Percentiles rank a stretch among this genome's conserved stretches.
Conservation (phyloP, 2,329 filamentous ascomycete genomes). For the Fusarium sp. region DNA sequence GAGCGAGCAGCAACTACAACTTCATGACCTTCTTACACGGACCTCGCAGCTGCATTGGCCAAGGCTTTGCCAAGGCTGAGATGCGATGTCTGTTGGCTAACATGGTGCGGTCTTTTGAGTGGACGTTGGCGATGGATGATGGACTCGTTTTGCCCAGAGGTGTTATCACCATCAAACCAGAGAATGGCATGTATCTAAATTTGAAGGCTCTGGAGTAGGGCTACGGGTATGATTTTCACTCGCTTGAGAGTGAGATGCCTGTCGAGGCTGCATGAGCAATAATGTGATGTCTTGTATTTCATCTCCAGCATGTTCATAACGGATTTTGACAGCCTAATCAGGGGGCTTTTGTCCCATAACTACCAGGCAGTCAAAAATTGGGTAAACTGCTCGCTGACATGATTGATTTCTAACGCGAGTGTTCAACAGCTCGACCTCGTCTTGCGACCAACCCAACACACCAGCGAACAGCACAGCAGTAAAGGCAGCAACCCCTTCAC, state of each 20-base stretch:
- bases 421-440: conserved; percentile 55
- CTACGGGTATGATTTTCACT: too few relatives aligned
- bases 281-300: too few relatives aligned
- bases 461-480: conserved; percentile 51
- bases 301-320: too few relatives aligned
- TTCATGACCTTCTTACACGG: conserved; percentile 85
- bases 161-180: conserved; percentile 72
- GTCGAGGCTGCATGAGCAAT: too few relatives aligned
- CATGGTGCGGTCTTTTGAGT: conserved; percentile 71
- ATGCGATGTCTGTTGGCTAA: conserved; percentile 76
- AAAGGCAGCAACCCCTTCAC: conserved; percentile 51
- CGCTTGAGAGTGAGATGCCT: too few relatives aligned
- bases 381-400: conserved; percentile 43
- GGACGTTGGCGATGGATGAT: conserved; percentile 65
- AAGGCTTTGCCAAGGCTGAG: conserved; percentile 76
- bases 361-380: conserved; percentile 46
- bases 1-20: conserved; percentile 73
- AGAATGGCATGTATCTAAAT: conserved; percentile 69
- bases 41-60: conserved; percentile 82
- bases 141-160: conserved; percentile 66
- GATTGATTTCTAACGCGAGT: conserved; percentile 35
- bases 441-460: conserved; percentile 51
- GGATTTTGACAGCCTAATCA: background rate
- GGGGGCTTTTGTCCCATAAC: conserved; percentile 45
- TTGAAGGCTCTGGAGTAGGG: conserved; percentile 1